Evolutionary conservation across 495 filamentous ascomycete genomes (phyloP).

Genomic region (Aspergillus ostianus): DNA sequence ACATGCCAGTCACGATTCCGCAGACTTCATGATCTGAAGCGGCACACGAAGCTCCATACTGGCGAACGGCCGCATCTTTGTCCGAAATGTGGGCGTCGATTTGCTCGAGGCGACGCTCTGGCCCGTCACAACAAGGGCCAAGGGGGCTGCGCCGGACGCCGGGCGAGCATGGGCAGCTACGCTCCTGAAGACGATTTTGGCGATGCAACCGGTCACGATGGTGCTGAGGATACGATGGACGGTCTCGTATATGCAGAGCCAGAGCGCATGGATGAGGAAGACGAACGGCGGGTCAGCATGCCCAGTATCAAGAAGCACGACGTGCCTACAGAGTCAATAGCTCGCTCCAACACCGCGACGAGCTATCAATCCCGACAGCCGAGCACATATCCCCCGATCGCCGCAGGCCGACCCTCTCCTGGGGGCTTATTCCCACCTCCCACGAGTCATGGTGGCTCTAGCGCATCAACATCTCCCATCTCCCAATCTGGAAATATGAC

Average conservation of each 20-base stretch:
- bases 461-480: conserved; percentile 52
- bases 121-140: conserved; percentile 95
- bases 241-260: conserved; percentile 66
- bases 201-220: conserved; percentile 39
- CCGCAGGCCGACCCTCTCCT: conserved; percentile 42
- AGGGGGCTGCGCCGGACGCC: conserved; percentile 88
- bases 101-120: conserved; percentile 92
- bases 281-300: conserved; percentile 57
- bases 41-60: conserved; percentile 94
- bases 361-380: conserved; percentile 59
- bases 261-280: conserved; percentile 65
- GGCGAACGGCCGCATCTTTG: conserved; percentile 95
- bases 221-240: conserved; percentile 74
- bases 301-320: conserved; percentile 74
- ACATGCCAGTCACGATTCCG: conserved; percentile 89
- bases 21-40: conserved; percentile 90
- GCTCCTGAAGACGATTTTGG: conserved; percentile 73
- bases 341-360: conserved; percentile 47
- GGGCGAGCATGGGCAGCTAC: conserved; percentile 84
- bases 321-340: conserved; percentile 35
- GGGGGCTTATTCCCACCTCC: conserved; percentile 62
- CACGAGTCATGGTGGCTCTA: conserved; percentile 46
- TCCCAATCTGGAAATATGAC: conserved; percentile 48
- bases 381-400: conserved; percentile 77
- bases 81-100: conserved; percentile 87